Percentiles rank a stretch among this genome's conserved stretches.
Evolutionary conservation across 2,329 filamentous ascomycete species (phyloP).

Genomic region (Penicillium sclerotigenum): DNA sequence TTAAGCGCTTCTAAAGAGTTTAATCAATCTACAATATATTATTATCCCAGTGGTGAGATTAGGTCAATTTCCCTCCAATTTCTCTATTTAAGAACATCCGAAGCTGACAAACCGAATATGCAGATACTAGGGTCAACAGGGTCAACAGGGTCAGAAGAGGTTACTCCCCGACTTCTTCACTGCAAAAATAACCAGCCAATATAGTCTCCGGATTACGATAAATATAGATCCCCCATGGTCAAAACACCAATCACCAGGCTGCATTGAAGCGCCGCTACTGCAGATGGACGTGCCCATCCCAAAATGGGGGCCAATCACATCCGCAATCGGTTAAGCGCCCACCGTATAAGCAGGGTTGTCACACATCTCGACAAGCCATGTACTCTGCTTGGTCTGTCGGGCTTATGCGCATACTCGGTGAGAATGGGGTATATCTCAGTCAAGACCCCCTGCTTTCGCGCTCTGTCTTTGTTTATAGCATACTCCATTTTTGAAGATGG

Average conservation of each 20-base stretch:
- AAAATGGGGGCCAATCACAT: conserved; percentile 22
- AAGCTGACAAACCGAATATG: not conserved
- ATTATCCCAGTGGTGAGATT: not conserved
- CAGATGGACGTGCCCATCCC: conserved; percentile 15
- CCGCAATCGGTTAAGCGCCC: conserved; percentile 30
- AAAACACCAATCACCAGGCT: conserved; percentile 13
- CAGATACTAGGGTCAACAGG: not conserved
- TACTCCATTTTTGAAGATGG: not conserved
- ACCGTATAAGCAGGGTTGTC: conserved; percentile 24
- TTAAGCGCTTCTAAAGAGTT: not conserved
- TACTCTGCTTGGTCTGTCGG: conserved; percentile 1
- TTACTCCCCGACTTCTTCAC: conserved; percentile 6
- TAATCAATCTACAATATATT: not conserved
- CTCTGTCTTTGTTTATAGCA: conserved; percentile 6
- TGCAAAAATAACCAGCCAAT: conserved; percentile 3
- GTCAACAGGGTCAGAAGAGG: not conserved
- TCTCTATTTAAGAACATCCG: not conserved
- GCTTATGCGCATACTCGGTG: not conserved
- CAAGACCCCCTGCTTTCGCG: conserved; percentile 16
- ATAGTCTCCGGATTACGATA: not conserved
- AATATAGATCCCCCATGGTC: conserved; percentile 1
- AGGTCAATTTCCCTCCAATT: not conserved
- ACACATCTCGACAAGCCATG: conserved; percentile 13
- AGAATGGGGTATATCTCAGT: conserved; percentile 23
- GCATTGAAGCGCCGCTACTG: conserved; percentile 22